Evolutionary conservation across 305 asterid species (phyloP).

Genomic region (Withania somnifera): DNA sequence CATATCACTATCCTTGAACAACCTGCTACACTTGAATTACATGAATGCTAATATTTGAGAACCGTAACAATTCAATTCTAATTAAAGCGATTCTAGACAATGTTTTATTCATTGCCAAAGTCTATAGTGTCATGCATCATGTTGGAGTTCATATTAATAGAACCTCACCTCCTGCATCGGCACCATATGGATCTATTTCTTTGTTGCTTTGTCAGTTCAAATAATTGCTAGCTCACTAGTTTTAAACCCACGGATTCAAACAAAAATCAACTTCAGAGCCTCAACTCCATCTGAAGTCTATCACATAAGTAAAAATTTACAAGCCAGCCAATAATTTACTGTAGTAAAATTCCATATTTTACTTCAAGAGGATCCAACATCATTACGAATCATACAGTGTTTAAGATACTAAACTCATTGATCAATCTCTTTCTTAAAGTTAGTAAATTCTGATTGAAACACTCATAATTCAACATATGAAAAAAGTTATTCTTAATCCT

Average conservation of each 20-base stretch:
- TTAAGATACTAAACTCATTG: neutral
- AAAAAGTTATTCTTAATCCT: neutral
- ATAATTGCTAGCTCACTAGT: constrained; percentile 9
- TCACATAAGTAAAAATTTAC: constrained; percentile 30
- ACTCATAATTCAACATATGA: neutral
- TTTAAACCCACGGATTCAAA: constrained; percentile 18
- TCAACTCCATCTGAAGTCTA: constrained; percentile 14
- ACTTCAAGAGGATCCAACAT: neutral
- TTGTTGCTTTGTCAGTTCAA: neutral
- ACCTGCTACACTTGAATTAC: neutral
- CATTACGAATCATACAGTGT: neutral
- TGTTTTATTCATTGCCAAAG: neutral
- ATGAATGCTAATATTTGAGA: neutral
- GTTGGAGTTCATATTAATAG: neutral
- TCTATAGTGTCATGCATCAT: neutral
- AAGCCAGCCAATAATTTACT: neutral
- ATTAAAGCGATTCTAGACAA: neutral
- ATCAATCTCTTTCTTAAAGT: neutral
- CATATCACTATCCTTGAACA: neutral
- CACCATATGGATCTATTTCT: neutral
- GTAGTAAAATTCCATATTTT: too few relatives aligned
- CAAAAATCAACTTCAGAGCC: constrained; percentile 12
- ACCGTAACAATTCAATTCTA: neutral
- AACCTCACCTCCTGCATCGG: neutral
- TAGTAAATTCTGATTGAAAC: neutral